Conservation (phyloP, 163 green algal species). For the Chlamydomonas reinhardtii region DNA sequence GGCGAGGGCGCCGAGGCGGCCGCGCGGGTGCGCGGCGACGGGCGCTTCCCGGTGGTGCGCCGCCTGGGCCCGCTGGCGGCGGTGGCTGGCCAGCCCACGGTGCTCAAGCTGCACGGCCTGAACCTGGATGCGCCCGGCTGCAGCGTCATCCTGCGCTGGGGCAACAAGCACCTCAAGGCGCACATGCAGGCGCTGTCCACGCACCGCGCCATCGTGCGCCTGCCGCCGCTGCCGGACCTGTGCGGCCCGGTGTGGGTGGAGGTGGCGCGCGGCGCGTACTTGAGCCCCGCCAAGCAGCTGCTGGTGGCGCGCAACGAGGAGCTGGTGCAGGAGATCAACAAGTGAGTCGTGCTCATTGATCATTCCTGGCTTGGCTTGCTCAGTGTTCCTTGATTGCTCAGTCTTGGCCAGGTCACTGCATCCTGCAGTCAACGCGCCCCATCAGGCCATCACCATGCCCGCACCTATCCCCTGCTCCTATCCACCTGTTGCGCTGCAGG, state of each 20-base stretch:
- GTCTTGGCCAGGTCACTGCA: too few species aligned
- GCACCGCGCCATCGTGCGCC: constrained; percentile 16
- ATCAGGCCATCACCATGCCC: too few species aligned
- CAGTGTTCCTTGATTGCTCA: too few species aligned
- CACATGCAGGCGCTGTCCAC: constrained; percentile 30
- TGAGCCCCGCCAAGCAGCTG: constrained; percentile 54
- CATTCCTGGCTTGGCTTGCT: too few species aligned
- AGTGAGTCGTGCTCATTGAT: constrained; percentile 4
- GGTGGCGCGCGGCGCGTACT: constrained; percentile 52
- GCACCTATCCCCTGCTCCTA: too few species aligned
- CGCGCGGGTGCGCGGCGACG: background rate
- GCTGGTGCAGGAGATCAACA: constrained; percentile 59
- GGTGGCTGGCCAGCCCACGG: background rate
- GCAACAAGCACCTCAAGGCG: constrained; percentile 22
- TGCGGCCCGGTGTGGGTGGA: constrained; percentile 65
- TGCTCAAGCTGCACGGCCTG: constrained; percentile 24
- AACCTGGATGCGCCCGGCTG: constrained; percentile 41
- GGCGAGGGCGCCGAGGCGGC: too few species aligned
- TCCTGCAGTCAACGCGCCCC: too few species aligned
- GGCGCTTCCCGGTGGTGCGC: constrained; percentile 24
- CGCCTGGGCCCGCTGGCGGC: constrained; percentile 38
- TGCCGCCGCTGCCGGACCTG: constrained; percentile 35
- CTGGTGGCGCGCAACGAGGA: constrained; percentile 61
- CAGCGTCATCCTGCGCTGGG: constrained; percentile 40
- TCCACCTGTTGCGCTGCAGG: background rate